Percentiles rank a stretch among this genome's conserved stretches.
These are phyloP conservation scores for Ceratobasidium sp. DNA, from an alignment of 1,284 basidiomycete genomes.

Conservation along the genomic window DNA sequence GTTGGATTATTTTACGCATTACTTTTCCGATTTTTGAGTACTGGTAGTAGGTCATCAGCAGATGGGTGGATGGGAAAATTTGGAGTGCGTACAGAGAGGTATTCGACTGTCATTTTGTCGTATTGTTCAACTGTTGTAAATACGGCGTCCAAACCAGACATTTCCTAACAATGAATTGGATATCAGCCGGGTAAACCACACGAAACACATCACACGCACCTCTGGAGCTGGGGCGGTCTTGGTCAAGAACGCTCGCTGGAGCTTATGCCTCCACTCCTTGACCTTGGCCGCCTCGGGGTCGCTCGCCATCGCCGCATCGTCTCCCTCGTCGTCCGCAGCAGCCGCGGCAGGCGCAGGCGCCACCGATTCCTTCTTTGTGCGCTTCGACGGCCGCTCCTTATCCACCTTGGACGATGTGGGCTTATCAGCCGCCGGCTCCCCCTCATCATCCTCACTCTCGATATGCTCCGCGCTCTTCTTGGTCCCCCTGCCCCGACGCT, in stretches of 20 bases:
- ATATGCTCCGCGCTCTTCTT: slow-evolving; percentile 64
- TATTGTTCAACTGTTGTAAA: slow-evolving; percentile 89
- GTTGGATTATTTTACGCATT: slow-evolving; percentile 90
- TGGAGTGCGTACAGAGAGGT: slow-evolving; percentile 69
- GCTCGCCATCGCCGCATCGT: slow-evolving; percentile 59
- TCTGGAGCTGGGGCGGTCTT: slow-evolving; percentile 68
- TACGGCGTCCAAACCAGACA: slow-evolving; percentile 78
- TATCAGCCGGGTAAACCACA: slow-evolving; percentile 22
- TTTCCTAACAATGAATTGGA: slow-evolving; percentile 64
- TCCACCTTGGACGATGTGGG: slow-evolving; percentile 45
- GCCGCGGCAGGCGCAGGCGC: slow-evolving; percentile 28
- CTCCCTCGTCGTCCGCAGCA: slow-evolving; percentile 67
- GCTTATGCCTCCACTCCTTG: slow-evolving; percentile 88
- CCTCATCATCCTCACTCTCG: slow-evolving; percentile 77
- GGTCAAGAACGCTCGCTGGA: slow-evolving; percentile 88
- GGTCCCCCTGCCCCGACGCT: slow-evolving; percentile 53
- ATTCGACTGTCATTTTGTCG: slow-evolving; percentile 83
- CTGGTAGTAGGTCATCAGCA: slow-evolving; percentile 57
- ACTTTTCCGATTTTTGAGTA: slow-evolving; percentile 98
- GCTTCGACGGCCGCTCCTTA: slow-evolving; percentile 64
- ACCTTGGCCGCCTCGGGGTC: slow-evolving; percentile 82
- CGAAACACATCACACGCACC: slow-evolving; percentile 54
- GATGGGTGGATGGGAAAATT: slow-evolving; percentile 40
- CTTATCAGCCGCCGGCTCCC: slow-evolving; percentile 56
- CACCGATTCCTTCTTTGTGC: slow-evolving; percentile 64